Percentiles rank a stretch among this genome's conserved stretches.
Conservation (phyloP, 208 protist genomes). For the Porcisia hertigi region DNA sequence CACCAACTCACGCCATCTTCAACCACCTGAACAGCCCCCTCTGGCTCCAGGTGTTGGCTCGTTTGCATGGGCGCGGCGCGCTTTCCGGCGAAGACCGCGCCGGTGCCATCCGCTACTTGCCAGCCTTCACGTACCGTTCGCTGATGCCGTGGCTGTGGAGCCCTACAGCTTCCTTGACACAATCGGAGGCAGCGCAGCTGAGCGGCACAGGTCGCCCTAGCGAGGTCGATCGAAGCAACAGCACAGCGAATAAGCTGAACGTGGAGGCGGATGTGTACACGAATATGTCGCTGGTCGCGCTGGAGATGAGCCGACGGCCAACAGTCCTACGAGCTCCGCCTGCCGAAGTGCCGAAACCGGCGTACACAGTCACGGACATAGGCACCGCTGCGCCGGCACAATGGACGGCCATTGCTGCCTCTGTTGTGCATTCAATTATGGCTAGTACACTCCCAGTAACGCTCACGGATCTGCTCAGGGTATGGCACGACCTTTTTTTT, state of each 20-base stretch:
- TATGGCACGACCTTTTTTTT: constrained; percentile 66
- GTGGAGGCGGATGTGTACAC: constrained; percentile 12
- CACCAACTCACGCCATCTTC: constrained; percentile 25
- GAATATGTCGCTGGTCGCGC: constrained; percentile 7
- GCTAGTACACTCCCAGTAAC: background rate
- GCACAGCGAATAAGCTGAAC: background rate
- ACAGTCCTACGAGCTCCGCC: background rate
- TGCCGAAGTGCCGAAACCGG: background rate
- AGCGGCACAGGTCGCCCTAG: background rate
- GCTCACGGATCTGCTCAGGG: constrained; percentile 12
- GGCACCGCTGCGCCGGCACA: constrained; percentile 5
- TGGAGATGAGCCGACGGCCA: background rate
- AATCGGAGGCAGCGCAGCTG: background rate
- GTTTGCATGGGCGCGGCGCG: constrained; percentile 46
- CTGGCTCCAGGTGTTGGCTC: constrained; percentile 42
- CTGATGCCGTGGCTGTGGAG: constrained; percentile 65
- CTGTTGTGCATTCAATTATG: background rate
- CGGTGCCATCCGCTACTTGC: constrained; percentile 42
- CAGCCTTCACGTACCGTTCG: constrained; percentile 41
- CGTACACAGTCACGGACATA: constrained; percentile 11
- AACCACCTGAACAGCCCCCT: constrained; percentile 42
- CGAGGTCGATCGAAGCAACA: background rate
- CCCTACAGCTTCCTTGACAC: background rate
- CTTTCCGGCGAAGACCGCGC: constrained; percentile 36
- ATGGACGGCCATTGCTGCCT: constrained; percentile 6